phyloP scores from a whole-genome alignment of 2,329 filamentous ascomycete species.

The Paracoccidioides lutzii region DNA sequence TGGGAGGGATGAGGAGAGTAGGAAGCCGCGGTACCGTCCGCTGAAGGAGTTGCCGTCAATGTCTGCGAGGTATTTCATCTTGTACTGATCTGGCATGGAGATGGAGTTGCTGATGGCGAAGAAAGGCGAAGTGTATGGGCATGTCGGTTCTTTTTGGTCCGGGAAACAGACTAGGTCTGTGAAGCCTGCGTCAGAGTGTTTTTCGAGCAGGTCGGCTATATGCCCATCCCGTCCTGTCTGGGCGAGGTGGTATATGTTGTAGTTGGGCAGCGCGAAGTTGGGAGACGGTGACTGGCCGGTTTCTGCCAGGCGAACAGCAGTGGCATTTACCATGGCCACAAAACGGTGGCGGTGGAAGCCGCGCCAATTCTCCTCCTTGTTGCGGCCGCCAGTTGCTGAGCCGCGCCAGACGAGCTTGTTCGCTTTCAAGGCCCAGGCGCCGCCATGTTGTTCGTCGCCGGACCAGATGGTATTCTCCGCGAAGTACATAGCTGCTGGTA shows the following conservation, averaged over 20 bases:
- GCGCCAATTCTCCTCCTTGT: conserved; percentile 47
- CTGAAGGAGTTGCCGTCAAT: conserved; percentile 64
- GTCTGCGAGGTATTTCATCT: conserved; percentile 58
- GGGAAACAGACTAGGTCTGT: conserved; percentile 35
- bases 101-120: conserved; percentile 22
- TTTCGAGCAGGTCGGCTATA: conserved; percentile 29
- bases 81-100: conserved; percentile 28
- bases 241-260: conserved; percentile 32
- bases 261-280: conserved; percentile 19
- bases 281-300: conserved; percentile 14
- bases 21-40: conserved; percentile 55
- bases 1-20: conserved; percentile 55
- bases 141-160: conserved; percentile 22
- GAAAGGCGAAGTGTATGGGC: conserved; percentile 35
- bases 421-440: conserved; percentile 31
- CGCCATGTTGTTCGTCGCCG: conserved; percentile 27
- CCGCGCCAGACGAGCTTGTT: conserved; percentile 36
- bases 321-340: conserved; percentile 58
- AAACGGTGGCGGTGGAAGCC: conserved; percentile 66
- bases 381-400: conserved; percentile 35
- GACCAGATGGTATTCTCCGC: conserved; percentile 32
- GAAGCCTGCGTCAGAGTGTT: conserved; percentile 31
- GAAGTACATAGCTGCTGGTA: conserved; percentile 40
- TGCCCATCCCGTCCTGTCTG: conserved; percentile 17
- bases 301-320: conserved; percentile 42